Conservation (phyloP, 805 yeast genomes). For the Soucietia sequanensis region DNA sequence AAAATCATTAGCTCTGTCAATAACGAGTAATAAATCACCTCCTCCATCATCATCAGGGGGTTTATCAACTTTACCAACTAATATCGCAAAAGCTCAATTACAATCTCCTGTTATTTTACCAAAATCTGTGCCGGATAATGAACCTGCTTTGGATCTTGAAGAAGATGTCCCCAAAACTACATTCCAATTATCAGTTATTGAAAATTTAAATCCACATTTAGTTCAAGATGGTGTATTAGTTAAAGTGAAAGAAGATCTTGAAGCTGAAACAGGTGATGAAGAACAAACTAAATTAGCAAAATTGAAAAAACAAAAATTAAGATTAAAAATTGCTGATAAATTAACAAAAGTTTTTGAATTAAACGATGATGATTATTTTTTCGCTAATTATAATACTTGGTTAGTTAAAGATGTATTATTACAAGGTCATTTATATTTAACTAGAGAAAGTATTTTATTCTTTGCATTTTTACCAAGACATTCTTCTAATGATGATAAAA, state of each 20-base stretch:
- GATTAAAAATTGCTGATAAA: slow-evolving; percentile 32
- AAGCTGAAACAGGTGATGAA: slow-evolving; percentile 5
- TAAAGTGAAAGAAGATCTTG: slow-evolving; percentile 9
- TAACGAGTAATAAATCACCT: no score
- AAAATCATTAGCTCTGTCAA: no score
- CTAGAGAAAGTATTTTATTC: slow-evolving; percentile 62
- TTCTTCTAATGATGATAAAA: slow-evolving; percentile 4
- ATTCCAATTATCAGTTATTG: slow-evolving; percentile 29
- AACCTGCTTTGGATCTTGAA: no score
- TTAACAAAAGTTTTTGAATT: slow-evolving; percentile 40
- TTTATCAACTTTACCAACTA: no score
- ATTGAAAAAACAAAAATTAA: slow-evolving; percentile 12
- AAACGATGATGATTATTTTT: slow-evolving; percentile 53
- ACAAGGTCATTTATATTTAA: slow-evolving; percentile 82
- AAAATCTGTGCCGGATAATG: no score
- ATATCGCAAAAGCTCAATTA: no score
- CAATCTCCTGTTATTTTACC: no score
- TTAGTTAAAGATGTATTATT: slow-evolving; percentile 74
- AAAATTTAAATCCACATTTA: slow-evolving; percentile 22
- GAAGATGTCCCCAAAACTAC: slow-evolving; percentile 2
- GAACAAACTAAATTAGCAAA: slow-evolving; percentile 2
- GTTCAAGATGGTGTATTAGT: slow-evolving; percentile 12
- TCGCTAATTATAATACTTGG: slow-evolving; percentile 75
- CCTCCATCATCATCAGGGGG: no score
- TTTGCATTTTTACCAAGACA: slow-evolving; percentile 69